A percentile compares a stretch with the other conserved stretches of the same genome.
These are phyloP conservation scores for Oropetium thomaeum DNA, from an alignment of 176 grass and related monocot species.

Conservation along the genomic window DNA sequence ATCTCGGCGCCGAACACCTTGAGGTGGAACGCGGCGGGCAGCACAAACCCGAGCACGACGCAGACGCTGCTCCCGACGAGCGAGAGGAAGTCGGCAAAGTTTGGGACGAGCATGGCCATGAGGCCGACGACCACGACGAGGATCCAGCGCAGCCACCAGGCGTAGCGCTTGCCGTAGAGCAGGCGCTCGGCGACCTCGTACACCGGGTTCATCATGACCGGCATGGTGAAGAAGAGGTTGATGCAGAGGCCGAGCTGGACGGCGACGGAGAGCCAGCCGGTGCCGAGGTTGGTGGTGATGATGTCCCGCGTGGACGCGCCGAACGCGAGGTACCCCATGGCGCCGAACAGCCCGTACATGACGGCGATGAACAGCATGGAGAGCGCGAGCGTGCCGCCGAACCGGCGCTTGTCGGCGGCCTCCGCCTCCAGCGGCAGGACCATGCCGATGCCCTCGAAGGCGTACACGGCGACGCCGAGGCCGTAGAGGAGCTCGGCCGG, in stretches of 20 bases:
- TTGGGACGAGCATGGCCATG: constrained; percentile 79
- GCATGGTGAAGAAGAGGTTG: constrained; percentile 98
- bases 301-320: constrained; percentile 84
- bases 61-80: constrained; percentile 97
- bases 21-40: constrained; percentile 83
- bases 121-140: constrained; percentile 64
- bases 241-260: constrained; percentile 93
- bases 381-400: constrained; percentile 59
- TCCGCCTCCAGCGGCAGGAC: constrained; percentile 83
- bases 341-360: constrained; percentile 91
- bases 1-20: constrained; percentile 66
- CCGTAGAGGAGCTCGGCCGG: constrained; percentile 78
- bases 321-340: constrained; percentile 84
- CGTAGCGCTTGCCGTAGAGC: constrained; percentile 65
- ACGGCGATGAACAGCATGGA: constrained; percentile 84
- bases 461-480: constrained; percentile 88
- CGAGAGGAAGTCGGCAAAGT: constrained; percentile 91
- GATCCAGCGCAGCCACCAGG: constrained; percentile 79
- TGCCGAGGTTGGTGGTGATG: constrained; percentile 91
- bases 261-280: constrained; percentile 69
- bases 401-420: constrained; percentile 73
- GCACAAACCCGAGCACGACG: constrained; percentile 78
- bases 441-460: constrained; percentile 96
- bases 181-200: constrained; percentile 92
- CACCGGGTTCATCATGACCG: constrained; percentile 97